These are phyloP conservation scores for Penicillium aurantiogriseum DNA, from an alignment of 2,329 filamentous ascomycete genomes.

Conservation along the genomic window DNA sequence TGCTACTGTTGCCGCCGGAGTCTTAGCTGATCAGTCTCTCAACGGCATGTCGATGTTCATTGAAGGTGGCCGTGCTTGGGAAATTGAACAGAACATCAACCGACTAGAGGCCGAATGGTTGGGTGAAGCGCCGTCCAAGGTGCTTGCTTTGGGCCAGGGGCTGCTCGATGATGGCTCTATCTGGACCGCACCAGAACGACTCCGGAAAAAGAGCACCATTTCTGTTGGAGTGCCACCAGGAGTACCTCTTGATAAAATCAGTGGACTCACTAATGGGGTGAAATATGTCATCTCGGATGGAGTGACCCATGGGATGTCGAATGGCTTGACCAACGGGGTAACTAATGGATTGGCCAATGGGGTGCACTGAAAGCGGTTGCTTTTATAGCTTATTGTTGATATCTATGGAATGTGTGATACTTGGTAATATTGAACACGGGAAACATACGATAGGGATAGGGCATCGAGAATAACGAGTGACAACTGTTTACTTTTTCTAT, in stretches of 20 bases:
- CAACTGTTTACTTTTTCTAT: not conserved
- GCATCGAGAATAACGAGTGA: not conserved
- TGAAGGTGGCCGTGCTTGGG: constrained; percentile 45
- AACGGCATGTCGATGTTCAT: constrained; percentile 45
- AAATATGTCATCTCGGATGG: constrained; percentile 3
- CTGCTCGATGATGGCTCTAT: constrained; percentile 30
- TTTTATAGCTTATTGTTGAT: not conserved
- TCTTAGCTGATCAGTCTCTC: constrained; percentile 35
- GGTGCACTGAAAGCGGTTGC: constrained; percentile 7
- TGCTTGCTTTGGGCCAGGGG: constrained; percentile 37
- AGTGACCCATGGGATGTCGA: not conserved
- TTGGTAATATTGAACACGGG: not conserved
- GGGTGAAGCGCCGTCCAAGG: constrained; percentile 39
- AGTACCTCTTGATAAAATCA: constrained; percentile 17
- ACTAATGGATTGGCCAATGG: constrained; percentile 11
- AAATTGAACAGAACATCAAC: constrained; percentile 45
- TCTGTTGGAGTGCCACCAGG: constrained; percentile 20
- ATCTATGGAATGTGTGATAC: not conserved
- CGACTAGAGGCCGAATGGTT: constrained; percentile 46
- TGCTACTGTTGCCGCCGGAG: constrained; percentile 39
- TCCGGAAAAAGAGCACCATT: constrained; percentile 20
- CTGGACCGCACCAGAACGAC: constrained; percentile 20
- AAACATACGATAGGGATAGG: not conserved
- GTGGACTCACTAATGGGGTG: constrained; percentile 11
- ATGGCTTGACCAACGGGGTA: not conserved